Evolutionary conservation across 1,284 basidiomycete species (phyloP).

Genomic region (Irpex sp.): DNA sequence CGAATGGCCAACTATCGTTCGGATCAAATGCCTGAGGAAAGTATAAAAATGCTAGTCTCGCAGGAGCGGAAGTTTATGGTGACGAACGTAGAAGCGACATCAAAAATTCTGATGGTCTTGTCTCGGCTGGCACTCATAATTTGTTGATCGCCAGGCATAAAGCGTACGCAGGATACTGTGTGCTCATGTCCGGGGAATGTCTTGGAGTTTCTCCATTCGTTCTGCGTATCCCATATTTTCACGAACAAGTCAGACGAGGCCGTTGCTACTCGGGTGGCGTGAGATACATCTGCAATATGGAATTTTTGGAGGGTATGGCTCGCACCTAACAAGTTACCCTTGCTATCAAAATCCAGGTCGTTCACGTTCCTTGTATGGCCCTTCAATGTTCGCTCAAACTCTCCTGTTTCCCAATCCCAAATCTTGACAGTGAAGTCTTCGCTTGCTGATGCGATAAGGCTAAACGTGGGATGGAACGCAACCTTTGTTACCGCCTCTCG

Average conservation of each 20-base stretch:
- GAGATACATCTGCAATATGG: not conserved
- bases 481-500: constrained; percentile 75
- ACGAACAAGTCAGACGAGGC: constrained; percentile 89
- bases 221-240: constrained; percentile 88
- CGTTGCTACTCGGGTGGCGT: constrained; percentile 52
- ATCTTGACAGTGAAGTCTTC: constrained; percentile 89
- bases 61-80: not conserved
- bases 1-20: constrained; percentile 54
- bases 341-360: constrained; percentile 86
- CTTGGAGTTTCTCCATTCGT: constrained; percentile 86
- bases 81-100: constrained; percentile 77
- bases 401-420: constrained; percentile 96
- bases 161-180: constrained; percentile 80
- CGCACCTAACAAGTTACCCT: constrained; percentile 77
- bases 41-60: not conserved
- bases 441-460: constrained; percentile 78
- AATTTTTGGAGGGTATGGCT: constrained; percentile 9
- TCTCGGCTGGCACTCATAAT: constrained; percentile 87
- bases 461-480: constrained; percentile 87
- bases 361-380: constrained; percentile 88
- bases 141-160: constrained; percentile 80
- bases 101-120: constrained; percentile 83
- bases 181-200: constrained; percentile 91
- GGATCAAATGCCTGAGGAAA: constrained; percentile 47
- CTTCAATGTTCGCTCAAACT: constrained; percentile 88